Conservation (phyloP, 306 rosid genomes). For the Sindora glabra region DNA sequence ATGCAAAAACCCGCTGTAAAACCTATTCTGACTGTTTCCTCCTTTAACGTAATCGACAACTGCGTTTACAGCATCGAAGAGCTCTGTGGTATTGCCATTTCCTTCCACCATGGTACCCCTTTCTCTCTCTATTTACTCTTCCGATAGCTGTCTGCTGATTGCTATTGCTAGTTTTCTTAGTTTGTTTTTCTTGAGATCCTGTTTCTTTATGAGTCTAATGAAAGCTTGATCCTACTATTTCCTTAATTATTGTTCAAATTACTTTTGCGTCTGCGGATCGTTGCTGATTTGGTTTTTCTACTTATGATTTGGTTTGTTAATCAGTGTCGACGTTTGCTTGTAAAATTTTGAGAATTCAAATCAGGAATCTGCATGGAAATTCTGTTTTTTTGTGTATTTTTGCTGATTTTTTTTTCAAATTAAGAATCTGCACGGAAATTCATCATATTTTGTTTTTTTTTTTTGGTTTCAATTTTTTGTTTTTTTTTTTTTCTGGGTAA, state of each 20-base stretch:
- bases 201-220: not conserved
- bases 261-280: not conserved
- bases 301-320: not conserved
- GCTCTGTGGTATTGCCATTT: no score
- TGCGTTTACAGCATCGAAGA: not conserved
- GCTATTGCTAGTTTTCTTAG: not conserved
- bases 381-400: not conserved
- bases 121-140: not conserved
- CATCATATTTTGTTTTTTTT: not conserved
- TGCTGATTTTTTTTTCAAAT: not conserved
- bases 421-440: not conserved
- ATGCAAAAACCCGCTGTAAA: no score
- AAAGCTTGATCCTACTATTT: not conserved
- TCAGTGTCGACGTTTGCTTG: not conserved
- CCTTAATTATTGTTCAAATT: not conserved
- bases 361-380: not conserved
- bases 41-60: slow-evolving; percentile 1
- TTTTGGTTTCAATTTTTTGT: not conserved
- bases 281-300: not conserved
- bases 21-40: not conserved
- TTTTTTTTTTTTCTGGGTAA: no score
- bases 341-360: not conserved
- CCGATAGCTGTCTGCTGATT: not conserved
- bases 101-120: slow-evolving; percentile 16
- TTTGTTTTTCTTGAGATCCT: not conserved